Evolutionary conservation across 139 green algal genomes (phyloP), one percentile per base, ranked within the genome.

Genomic region (Zygnema cylindricum): DNA sequence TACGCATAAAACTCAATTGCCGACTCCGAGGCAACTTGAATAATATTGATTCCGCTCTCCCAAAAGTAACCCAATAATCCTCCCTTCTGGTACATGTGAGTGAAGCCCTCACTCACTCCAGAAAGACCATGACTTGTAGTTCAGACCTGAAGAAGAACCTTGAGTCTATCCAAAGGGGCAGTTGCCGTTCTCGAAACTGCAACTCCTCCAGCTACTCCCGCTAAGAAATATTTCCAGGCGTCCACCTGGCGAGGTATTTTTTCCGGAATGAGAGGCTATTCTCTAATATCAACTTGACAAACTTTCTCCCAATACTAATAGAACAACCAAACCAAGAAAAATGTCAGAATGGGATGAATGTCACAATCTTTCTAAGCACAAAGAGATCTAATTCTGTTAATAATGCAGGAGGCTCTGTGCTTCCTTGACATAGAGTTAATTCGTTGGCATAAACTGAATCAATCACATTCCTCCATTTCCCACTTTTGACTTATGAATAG

Each of bases 91-190:
- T 85, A 86, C n/a, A 91, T 91, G 23, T 86, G 41, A 41, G 35
- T 35, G 22, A 89, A 43, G 1, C 76, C 84, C n/a, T 69, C 30
- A 1, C 2, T 23, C 25, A 84, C 36, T 33, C 77, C 73, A 25
- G 30, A 35, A 25, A 30, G 30, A 25, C 30, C 30, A 73, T 25
- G 57, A 73, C 30, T 30, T 35, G 57, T 30, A 25, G 57, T 73
- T 30, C 30, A 30, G 30, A 73, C 57, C 39, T 93, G 91, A 43
- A 98, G 85, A 43, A 99, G 91, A 94, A 98, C 98, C 91, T 98
- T 99, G 36, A 99, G 43, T 36, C 96, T 90, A 93, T 99, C 96
- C 0, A 98, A 88, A 0, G 96, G 96, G 0, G 96, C 96, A 33
- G 96, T 99, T 54, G 94, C 93, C 16, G 96, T 97, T 0, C 96